Base-by-base conservation (phyloP, 441 rosid genomes). In the Croton laevigatus region DNA sequence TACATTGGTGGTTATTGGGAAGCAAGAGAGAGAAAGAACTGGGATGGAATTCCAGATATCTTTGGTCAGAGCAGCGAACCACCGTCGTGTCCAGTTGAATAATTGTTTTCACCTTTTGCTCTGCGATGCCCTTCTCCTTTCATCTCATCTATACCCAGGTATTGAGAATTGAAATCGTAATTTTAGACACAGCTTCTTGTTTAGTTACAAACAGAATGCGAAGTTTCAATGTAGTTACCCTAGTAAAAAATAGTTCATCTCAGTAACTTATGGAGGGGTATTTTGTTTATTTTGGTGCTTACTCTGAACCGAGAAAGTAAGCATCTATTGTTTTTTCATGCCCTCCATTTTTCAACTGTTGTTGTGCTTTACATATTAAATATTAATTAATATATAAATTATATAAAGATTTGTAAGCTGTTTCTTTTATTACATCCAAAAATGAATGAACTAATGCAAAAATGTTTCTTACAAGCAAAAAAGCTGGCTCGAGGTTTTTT, bases 1-100 rank as follows among this genome's bases (percentile, higher is more conserved):
- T 95, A 92, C 44, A 52, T 66, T 0, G 97, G 97, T 22, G 92
- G 92, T 19, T 95, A 95, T 71, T 95, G 99, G 99, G 95, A 95
- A 86, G 82, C 93, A 54, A 85, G 93, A 81, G 98, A 87, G 44
- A 83, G 81, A 68, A 82, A 66, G 75, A 75, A 81, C 5, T 92
- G 99, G 98, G 83, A 81, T 61, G 84, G 71, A 40, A 91, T 92
- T 59, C 73, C 88, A 0, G 84, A 88, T 78, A 87, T 95, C 75
- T 92, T 92, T 65, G 91, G 91, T 65, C 97, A 87, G 76, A 76
- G 71, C 51, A 71, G 69, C 22, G 84, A 78, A 32, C 74, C 80
- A 19, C 51, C 85, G n/a, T 73, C 78, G 0, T 17, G 65, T 72
- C 40, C 71, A 8, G 63, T 22, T 2, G 84, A 85, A 67, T 79